phyloP scores from a whole-genome alignment of 179 eudicot genomes.

The Beta macrorhiza region DNA sequence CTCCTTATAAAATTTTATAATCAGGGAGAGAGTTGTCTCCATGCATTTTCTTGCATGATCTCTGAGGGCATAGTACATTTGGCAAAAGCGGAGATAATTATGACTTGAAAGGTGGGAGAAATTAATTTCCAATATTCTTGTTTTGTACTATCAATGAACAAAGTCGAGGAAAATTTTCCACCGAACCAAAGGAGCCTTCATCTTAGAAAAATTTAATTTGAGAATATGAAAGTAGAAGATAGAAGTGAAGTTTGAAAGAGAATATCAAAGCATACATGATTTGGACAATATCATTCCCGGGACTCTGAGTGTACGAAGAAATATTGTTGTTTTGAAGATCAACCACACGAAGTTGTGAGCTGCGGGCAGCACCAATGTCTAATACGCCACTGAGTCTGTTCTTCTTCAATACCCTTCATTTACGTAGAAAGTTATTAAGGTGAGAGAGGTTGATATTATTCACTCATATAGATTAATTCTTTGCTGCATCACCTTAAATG shows the following conservation, averaged over 20 bases:
- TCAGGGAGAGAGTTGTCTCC: neutral
- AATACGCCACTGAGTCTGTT: conserved; percentile 54
- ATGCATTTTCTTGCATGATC: neutral
- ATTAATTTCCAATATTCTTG: neutral
- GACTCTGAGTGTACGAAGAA: conserved; percentile 26
- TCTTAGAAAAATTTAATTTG: neutral
- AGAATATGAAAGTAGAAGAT: neutral
- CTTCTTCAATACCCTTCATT: conserved; percentile 39
- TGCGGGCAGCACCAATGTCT: conserved; percentile 44
- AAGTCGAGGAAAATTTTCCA: neutral
- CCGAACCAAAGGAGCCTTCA: neutral
- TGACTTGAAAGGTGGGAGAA: no score
- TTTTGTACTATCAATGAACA: neutral
- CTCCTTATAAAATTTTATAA: neutral
- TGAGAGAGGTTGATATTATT: neutral
- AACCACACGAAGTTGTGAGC: conserved; percentile 55
- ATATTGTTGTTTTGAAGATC: conserved; percentile 64
- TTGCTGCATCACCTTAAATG: neutral
- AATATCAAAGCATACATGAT: conserved; percentile 49
- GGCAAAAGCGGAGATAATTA: no score
- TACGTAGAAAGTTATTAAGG: conserved; percentile 26
- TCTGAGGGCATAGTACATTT: neutral
- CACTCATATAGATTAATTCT: neutral
- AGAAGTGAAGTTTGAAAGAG: neutral
- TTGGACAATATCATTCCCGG: conserved; percentile 22